A percentile compares a stretch with the other conserved stretches of the same genome.
Conservation (phyloP, 257 asterid genomes). For the Nicotiana tomentosiformis region DNA sequence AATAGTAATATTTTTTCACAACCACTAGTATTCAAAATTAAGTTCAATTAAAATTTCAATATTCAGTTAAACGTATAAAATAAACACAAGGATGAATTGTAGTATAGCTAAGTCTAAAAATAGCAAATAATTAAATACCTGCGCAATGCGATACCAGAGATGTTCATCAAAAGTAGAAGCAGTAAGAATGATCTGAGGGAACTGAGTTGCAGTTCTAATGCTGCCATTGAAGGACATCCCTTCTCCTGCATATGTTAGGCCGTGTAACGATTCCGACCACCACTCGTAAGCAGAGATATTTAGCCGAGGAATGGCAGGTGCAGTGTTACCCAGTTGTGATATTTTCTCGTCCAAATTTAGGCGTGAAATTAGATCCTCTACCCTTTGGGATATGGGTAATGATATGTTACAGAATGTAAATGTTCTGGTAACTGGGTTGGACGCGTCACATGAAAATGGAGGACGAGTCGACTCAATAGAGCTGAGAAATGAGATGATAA, state of each 20-base stretch:
- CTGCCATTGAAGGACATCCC: conserved; percentile 45
- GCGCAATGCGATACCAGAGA: conserved; percentile 32
- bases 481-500: not conserved
- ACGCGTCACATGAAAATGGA: conserved; percentile 52
- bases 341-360: conserved; percentile 61
- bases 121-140: conserved; percentile 9
- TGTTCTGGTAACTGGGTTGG: conserved; percentile 30
- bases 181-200: conserved; percentile 47
- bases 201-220: conserved; percentile 52
- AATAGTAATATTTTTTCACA: too few relatives aligned
- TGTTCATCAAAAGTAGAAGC: conserved; percentile 27
- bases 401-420: conserved; percentile 43
- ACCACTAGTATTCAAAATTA: too few relatives aligned
- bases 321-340: conserved; percentile 47
- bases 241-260: conserved; percentile 47
- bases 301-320: conserved; percentile 60
- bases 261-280: conserved; percentile 86
- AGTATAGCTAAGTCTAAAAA: not conserved
- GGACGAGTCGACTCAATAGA: conserved; percentile 18
- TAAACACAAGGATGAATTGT: not conserved
- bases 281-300: conserved; percentile 65
- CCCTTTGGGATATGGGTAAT: conserved; percentile 30
- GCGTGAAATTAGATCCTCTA: conserved; percentile 44
- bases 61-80: not conserved
- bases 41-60: too few relatives aligned